Evolutionary conservation across 2,329 filamentous ascomycete genomes (phyloP), one percentile per base, ranked within the genome.

Genomic region (Aspergillus quadricinctus): DNA sequence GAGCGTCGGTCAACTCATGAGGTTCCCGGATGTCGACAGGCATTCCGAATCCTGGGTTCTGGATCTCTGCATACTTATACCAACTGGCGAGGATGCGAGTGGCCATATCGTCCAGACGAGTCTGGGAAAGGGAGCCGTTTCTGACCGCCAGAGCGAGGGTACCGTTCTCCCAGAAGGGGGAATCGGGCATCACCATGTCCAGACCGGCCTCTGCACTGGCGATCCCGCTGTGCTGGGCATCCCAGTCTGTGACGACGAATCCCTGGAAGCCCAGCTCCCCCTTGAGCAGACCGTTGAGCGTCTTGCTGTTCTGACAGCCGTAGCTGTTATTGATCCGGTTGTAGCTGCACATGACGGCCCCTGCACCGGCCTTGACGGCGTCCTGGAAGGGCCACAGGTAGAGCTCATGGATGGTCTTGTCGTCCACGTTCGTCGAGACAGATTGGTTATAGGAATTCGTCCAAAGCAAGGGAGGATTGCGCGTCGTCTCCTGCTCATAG

Each of bases 241-340:
- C 76, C 88, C 90, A 94, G 70, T 95, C 90, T 17, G 83, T 85
- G 81, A 90, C 86, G 57, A 92, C 82, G 64, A 90, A 91, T 0
- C 89, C 89, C 66, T 92, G 88, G 76, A 92, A 93, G 46, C 88
- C 89, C 1, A 92, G 80, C 71, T 93, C 90, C 28, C 83, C 83
- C 76, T 93, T 93, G 60, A 94, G 79, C 7, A 93, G 73, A 51
- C 87, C 85, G 68, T 94, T 94, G 63, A 90, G 76, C 7, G 87
- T 76, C 68, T 90, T 86, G 49, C 86, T 88, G 77, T 94, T 93
- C 66, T 92, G 88, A 74, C 90, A 93, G 21, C 73, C 81, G 63
- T 92, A 90, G 3, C 85, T 89, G 73, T 91, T 90, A 77, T 94
- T 94, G 73, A 91, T 69, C 64, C 65, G 63, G 29, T 67, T 63